Evolutionary conservation across 2,329 filamentous ascomycete species (phyloP), one percentile per base, ranked within the genome.

Genomic region (Diaporthe amygdali): DNA sequence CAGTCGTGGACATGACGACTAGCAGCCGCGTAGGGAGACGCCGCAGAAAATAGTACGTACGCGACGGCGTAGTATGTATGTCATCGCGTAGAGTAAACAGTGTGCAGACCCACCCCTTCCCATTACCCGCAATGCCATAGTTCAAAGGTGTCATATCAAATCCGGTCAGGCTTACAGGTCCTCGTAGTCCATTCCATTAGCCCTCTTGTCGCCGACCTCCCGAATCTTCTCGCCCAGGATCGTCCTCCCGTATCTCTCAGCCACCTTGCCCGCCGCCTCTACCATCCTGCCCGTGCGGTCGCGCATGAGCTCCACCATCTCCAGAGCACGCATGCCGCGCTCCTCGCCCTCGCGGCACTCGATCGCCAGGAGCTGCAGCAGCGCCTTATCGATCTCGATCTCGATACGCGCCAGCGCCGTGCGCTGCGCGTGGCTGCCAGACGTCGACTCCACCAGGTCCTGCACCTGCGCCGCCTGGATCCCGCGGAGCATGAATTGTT

Each of bases 301-400:
- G 54, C 89, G 89, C 91, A 99, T 93, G 77, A 99, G 85, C 73
- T 89, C 87, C 37, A 97, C 96, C 77, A 98, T 89, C 83, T 99
- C 97, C 44, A 99, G 85, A 0, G 96, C 96, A 75, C 96, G 94
- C 94, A 98, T 98, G 7, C 95, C 96, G 37, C 93, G 88, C 74
- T 98, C 95, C 81, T 99, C 96, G 54, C 95, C 94, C 75, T 96
- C 94, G 72, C 95, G 91, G 80, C 96, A 99, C 84, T 98, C 96
- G 8, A 92, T 85, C 2, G 94, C 95, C 78, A 99, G 86, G 79
- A 98, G 88, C 84, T 98, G 95, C 74, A 99, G 85, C 64, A 99
- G 85, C 52, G 92, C 91, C 84, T 97, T 97, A 84, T 99, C 95
- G 46, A 97, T 90, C 54, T 97, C 94, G 54, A 97, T 84, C 81